phyloP scores from a whole-genome alignment of 73 alveolate species.

The Paramecium biaurelia region DNA sequence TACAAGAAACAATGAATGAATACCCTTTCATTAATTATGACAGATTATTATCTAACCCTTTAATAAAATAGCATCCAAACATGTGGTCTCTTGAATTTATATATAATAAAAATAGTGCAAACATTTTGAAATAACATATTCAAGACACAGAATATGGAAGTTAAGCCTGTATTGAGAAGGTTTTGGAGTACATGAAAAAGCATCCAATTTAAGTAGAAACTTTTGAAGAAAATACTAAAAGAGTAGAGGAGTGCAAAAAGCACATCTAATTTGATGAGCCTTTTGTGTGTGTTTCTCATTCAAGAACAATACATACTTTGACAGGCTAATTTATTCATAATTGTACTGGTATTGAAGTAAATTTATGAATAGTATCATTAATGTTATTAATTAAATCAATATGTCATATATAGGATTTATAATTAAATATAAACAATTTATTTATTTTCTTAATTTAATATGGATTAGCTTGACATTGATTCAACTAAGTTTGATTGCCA shows the following conservation, averaged over 20 bases:
- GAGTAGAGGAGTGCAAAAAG: neutral
- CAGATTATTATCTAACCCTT: neutral
- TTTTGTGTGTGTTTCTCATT: neutral
- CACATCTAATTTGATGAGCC: neutral
- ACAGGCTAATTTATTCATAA: neutral
- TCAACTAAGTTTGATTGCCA: constrained; percentile 52
- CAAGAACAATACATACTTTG: neutral
- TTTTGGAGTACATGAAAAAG: neutral
- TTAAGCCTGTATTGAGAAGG: neutral
- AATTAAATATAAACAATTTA: neutral
- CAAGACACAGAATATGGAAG: neutral
- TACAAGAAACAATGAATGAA: constrained; percentile 10
- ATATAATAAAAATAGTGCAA: constrained; percentile 11
- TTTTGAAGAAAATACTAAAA: neutral
- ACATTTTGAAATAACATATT: neutral
- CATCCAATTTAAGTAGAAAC: neutral
- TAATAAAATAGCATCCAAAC: neutral
- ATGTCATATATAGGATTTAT: neutral
- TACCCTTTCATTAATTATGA: neutral
- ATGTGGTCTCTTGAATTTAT: neutral
- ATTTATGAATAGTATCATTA: neutral
- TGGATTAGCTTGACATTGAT: constrained; percentile 35
- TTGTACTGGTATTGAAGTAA: neutral
- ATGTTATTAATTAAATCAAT: neutral
- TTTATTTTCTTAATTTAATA: neutral